Base-by-base conservation (phyloP, 2,329 filamentous ascomycete species). In the Colletotrichum truncatum region DNA sequence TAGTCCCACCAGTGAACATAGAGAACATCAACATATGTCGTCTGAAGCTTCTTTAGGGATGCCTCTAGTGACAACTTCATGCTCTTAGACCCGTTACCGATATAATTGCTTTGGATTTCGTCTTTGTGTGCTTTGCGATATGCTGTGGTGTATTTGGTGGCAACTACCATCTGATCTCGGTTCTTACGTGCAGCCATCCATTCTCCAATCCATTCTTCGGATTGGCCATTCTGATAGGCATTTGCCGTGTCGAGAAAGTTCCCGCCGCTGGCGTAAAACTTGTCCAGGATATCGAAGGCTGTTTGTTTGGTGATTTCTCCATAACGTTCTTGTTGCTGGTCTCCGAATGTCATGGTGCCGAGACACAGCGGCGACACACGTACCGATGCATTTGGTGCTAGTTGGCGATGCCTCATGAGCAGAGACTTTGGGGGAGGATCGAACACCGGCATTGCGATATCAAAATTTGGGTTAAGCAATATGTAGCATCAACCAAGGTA, bases 231-330 rank as follows among this genome's bases (percentile, higher is more conserved):
- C 70, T 89, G 84, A 74, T 89, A 89, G 67, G 80, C 80, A 76
- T 84, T 87, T 68, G 85, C 76, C 0, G 87, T 91, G 73, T 91
- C 89, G 72, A 91, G 89, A 73, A 91, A 90, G 76, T 91, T 91
- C 7, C 89, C 89, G 4, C 89, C 89, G 0, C 81, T 77, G 14
- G 79, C 78, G 59, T 79, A 81, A 75, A 83, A 90, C 57, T 80
- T 80, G 68, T 90, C 87, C 1, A 90, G 79, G 5, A 91, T 79
- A 45, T 81, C 78, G 70, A 89, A 89, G 0, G 83, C 76, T 14
- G 78, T 72, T 38, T 85, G 81, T 71, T 89, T 87, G 72, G 78
- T 77, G 75, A 21, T 25, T 26, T 18, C 21, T 4, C 43, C 43
- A 14, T 25, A 25, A 5, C 3, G 21, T n/a, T 46, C 43, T 14